phyloP scores from a whole-genome alignment of 192 early-diverging fungal genomes.

The Glomus cerebriforme region DNA sequence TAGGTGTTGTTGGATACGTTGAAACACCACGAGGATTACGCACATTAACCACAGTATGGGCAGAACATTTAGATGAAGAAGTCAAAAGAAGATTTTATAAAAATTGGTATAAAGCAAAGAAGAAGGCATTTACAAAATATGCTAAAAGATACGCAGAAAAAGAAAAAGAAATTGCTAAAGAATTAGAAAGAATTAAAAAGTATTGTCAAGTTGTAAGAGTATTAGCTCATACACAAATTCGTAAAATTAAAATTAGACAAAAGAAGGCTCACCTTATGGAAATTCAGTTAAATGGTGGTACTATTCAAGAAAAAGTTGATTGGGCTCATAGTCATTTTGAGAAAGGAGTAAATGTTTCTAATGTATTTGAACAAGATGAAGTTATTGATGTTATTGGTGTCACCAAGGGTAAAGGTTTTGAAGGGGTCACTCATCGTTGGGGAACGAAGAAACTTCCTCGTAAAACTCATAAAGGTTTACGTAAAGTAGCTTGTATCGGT shows the following conservation, averaged over 20 bases:
- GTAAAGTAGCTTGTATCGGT: slow-evolving; percentile 99
- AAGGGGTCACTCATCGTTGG: slow-evolving; percentile 99
- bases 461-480: slow-evolving; percentile 99
- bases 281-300: slow-evolving; percentile 99
- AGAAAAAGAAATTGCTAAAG: slow-evolving; percentile 84
- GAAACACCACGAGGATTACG: slow-evolving; percentile 98
- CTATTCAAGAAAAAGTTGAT: slow-evolving; percentile 94
- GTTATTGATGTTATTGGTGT: slow-evolving; percentile 98
- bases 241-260: slow-evolving; percentile 92
- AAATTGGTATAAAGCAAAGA: slow-evolving; percentile 99
- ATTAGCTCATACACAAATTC: slow-evolving; percentile 97
- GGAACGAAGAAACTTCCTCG: slow-evolving; percentile 99
- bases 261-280: slow-evolving; percentile 99
- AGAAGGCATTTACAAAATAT: slow-evolving; percentile 99
- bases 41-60: slow-evolving; percentile 99
- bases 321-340: slow-evolving; percentile 98
- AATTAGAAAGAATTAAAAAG: slow-evolving; percentile 99
- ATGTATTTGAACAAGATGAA: slow-evolving; percentile 98
- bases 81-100: slow-evolving; percentile 99
- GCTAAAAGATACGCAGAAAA: slow-evolving; percentile 93
- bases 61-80: slow-evolving; percentile 97
- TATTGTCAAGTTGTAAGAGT: slow-evolving; percentile 98
- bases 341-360: slow-evolving; percentile 85
- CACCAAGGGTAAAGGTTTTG: slow-evolving; percentile 99
- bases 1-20: slow-evolving; percentile 99